Evolutionary conservation across 192 early-diverging fungal genomes (phyloP).

Genomic region (Coemansia sp.): DNA sequence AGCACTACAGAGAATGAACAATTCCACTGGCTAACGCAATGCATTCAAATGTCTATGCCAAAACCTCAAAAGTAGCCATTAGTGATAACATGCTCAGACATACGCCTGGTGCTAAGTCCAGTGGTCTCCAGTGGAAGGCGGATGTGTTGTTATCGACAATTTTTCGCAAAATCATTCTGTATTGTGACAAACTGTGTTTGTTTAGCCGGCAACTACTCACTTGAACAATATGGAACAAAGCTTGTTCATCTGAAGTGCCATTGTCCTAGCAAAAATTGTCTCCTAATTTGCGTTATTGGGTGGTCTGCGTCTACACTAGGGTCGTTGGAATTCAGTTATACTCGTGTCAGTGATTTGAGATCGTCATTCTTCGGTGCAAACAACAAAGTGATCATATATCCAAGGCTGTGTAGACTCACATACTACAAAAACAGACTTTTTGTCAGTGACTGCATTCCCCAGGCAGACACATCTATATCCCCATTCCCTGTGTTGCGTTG

Average conservation of each 20-base stretch:
- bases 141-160: neutral
- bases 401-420: neutral
- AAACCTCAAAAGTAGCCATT: neutral
- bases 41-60: neutral
- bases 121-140: neutral
- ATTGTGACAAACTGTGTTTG: neutral
- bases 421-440: neutral
- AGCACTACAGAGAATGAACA: neutral
- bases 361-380: neutral
- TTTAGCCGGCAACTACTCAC: neutral
- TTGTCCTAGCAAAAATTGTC: neutral
- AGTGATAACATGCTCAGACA: too few species aligned
- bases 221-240: neutral
- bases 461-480: neutral
- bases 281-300: neutral
- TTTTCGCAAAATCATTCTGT: neutral
- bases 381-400: neutral
- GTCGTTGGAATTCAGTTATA: neutral
- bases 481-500: slow-evolving; percentile 23
- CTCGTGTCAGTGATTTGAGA: neutral
- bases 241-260: neutral
- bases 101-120: neutral
- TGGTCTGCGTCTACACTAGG: neutral
- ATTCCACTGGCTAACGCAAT: neutral
- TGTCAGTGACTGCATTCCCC: too few species aligned